phyloP scores from a whole-genome alignment of 352 stramenopile species.

The Globisporangium apiculatum region DNA sequence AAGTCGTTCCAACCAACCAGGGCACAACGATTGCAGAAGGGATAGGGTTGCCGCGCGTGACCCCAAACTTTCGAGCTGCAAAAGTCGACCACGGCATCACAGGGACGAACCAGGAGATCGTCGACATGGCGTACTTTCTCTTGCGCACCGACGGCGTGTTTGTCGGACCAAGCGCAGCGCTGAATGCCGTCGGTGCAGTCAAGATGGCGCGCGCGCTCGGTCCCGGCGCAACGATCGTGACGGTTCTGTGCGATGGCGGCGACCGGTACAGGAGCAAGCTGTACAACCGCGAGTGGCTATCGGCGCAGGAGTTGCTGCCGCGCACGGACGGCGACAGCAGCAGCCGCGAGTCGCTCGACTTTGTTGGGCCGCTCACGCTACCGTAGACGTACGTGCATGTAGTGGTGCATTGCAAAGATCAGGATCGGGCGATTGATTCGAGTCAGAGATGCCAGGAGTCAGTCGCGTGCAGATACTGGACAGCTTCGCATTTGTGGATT shows the following conservation, averaged over 20 bases:
- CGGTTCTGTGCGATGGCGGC: constrained; percentile 74
- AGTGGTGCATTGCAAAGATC: too few species aligned
- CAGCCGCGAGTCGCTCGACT: constrained; percentile 21
- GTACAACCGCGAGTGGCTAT: constrained; percentile 72
- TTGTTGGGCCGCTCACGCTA: constrained; percentile 20
- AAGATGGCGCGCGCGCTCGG: constrained; percentile 71
- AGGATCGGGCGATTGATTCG: too few species aligned
- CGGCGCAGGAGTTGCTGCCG: constrained; percentile 41
- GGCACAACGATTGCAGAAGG: constrained; percentile 92
- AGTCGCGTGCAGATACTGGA: too few species aligned
- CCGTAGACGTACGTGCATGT: neutral
- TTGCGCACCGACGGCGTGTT: constrained; percentile 91
- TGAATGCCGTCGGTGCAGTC: constrained; percentile 78
- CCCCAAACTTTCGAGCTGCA: constrained; percentile 86
- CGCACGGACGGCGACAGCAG: constrained; percentile 9
- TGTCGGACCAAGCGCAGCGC: constrained; percentile 75
- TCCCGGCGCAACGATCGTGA: constrained; percentile 66
- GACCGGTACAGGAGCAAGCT: constrained; percentile 80
- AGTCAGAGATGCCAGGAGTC: too few species aligned
- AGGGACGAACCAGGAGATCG: constrained; percentile 90
- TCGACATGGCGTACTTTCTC: constrained; percentile 91
- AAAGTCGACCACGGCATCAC: constrained; percentile 90
- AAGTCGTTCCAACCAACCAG: constrained; percentile 77
- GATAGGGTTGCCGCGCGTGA: constrained; percentile 90
- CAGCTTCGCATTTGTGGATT: too few species aligned